These are phyloP conservation scores for Clavispora asparagi DNA, from an alignment of 805 yeast species.

Conservation along the genomic window DNA sequence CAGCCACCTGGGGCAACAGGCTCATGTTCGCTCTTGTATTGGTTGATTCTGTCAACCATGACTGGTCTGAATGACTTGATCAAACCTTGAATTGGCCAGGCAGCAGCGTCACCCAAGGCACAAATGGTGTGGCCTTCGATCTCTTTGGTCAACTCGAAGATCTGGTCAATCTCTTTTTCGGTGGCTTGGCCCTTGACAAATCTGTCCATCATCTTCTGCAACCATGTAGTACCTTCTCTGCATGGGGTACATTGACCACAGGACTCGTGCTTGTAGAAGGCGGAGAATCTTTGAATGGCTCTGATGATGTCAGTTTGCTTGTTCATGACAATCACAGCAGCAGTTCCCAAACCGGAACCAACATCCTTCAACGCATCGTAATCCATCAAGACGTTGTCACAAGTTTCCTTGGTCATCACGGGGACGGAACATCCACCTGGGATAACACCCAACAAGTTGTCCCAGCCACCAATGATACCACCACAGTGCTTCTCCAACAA, in stretches of 20 bases:
- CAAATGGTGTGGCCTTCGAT: conserved; percentile 90
- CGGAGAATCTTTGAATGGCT: conserved; percentile 79
- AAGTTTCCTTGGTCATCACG: conserved; percentile 59
- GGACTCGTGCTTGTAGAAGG: conserved; percentile 86
- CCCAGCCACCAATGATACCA: conserved; percentile 91
- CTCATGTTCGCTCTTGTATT: conserved; percentile 50
- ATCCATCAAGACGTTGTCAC: conserved; percentile 77
- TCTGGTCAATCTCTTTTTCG: conserved; percentile 77
- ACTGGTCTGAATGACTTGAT: conserved; percentile 81
- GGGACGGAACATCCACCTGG: conserved; percentile 93
- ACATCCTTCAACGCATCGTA: conserved; percentile 80
- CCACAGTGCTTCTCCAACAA: conserved; percentile 86
- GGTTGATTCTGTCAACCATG: conserved; percentile 68
- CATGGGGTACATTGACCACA: conserved; percentile 96
- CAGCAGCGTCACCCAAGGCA: conserved; percentile 90
- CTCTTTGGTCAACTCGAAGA: conserved; percentile 77
- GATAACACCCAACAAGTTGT: conserved; percentile 77
- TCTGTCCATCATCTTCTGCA: conserved; percentile 79
- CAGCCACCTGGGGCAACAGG: conserved; percentile 70
- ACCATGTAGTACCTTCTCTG: conserved; percentile 90
- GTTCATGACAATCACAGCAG: conserved; percentile 89
- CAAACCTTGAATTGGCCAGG: conserved; percentile 90
- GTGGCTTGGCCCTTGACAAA: conserved; percentile 74
- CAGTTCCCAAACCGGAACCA: conserved; percentile 87
- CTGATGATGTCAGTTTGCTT: conserved; percentile 79